Conservation (phyloP, 305 asterid genomes). For the Solanum chacoense region DNA sequence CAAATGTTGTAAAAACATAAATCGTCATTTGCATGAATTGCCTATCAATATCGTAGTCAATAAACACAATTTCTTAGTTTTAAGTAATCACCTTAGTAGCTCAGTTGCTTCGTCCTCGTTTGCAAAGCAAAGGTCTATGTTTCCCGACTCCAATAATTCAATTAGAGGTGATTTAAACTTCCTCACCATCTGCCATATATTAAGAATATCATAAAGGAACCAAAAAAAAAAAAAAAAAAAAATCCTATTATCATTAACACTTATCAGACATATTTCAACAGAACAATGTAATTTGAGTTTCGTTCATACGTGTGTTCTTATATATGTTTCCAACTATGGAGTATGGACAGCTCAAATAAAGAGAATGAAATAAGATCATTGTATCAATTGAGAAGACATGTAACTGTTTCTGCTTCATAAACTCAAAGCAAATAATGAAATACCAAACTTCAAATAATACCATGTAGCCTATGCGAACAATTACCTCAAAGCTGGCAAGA, state of each 20-base stretch:
- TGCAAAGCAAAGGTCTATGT: conserved; percentile 89
- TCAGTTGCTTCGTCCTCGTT: conserved; percentile 97
- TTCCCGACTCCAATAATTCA: conserved; percentile 67
- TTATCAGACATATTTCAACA: background rate
- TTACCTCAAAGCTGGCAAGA: conserved; percentile 97
- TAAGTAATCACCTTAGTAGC: conserved; percentile 49
- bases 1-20: background rate
- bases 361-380: background rate
- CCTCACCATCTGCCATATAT: conserved; percentile 68
- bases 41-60: background rate
- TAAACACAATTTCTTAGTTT: background rate
- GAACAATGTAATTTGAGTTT: background rate
- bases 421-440: background rate
- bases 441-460: background rate
- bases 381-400: background rate
- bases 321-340: background rate
- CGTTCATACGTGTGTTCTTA: background rate
- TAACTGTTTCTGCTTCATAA: background rate
- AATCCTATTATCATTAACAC: background rate
- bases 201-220: background rate
- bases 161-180: conserved; percentile 66
- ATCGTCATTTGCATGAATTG: background rate
- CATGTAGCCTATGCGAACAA: background rate
- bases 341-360: background rate
- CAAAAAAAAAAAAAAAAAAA: too few relatives aligned